phyloP scores from a whole-genome alignment of 352 stramenopile species.

The Saprolegnia diclina region DNA sequence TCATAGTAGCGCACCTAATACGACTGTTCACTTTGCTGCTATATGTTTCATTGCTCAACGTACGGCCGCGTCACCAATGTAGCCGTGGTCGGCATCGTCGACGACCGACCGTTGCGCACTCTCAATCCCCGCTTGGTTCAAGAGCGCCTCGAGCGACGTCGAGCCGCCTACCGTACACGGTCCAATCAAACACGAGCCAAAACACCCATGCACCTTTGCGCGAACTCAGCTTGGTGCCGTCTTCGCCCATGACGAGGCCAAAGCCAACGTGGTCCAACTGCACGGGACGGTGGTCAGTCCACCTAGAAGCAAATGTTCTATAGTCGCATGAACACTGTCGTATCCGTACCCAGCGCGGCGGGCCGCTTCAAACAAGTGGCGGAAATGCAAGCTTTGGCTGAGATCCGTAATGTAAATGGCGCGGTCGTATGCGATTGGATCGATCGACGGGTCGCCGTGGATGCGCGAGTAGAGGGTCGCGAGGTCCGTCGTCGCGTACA shows the following conservation, averaged over 20 bases:
- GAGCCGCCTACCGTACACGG: constrained; percentile 31
- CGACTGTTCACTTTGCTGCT: background rate
- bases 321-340: constrained; percentile 14
- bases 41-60: too few species aligned
- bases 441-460: constrained; percentile 57
- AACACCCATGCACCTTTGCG: constrained; percentile 45
- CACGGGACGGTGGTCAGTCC: constrained; percentile 34
- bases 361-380: constrained; percentile 64
- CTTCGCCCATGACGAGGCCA: constrained; percentile 67
- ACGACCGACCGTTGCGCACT: constrained; percentile 56
- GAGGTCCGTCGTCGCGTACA: constrained; percentile 77
- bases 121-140: constrained; percentile 57
- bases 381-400: constrained; percentile 74
- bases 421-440: constrained; percentile 64
- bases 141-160: constrained; percentile 66
- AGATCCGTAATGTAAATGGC: constrained; percentile 78
- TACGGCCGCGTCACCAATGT: constrained; percentile 67
- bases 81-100: constrained; percentile 36
- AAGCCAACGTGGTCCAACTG: constrained; percentile 67
- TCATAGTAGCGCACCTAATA: constrained; percentile 62
- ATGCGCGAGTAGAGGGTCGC: constrained; percentile 68
- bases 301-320: constrained; percentile 24
- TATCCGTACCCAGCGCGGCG: constrained; percentile 41
- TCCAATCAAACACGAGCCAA: too few species aligned
- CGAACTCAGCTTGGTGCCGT: constrained; percentile 77